A percentile compares a stretch with the other conserved stretches of the same genome.
These are phyloP conservation scores for Globisporangium megalacanthum DNA, from an alignment of 352 stramenopile genomes.

Conservation along the genomic window DNA sequence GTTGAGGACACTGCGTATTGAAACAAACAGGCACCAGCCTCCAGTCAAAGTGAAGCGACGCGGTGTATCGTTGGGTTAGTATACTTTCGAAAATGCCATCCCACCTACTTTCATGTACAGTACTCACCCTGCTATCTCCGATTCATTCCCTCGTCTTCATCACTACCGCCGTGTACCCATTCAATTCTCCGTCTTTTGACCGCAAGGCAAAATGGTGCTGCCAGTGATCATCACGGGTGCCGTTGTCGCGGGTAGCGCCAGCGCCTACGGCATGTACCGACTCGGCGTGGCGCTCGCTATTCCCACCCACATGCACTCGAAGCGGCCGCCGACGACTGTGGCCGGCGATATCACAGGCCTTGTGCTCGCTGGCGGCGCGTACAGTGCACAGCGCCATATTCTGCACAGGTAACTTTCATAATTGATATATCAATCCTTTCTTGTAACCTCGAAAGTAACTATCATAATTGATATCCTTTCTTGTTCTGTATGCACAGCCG, in stretches of 20 bases:
- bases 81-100: not conserved
- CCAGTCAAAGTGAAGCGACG: constrained; percentile 9
- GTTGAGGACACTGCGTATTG: not conserved
- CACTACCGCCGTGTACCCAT: not conserved
- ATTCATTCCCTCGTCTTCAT: not conserved
- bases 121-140: not conserved
- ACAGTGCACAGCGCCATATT: constrained; percentile 43
- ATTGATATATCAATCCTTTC: too few relatives aligned
- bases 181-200: not conserved
- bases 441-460: too few relatives aligned
- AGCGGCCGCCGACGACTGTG: constrained; percentile 38
- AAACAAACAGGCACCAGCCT: too few relatives aligned
- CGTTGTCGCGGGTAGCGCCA: constrained; percentile 32
- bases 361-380: constrained; percentile 31
- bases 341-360: constrained; percentile 29
- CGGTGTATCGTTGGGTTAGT: constrained; percentile 2
- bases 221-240: constrained; percentile 61
- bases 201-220: constrained; percentile 44
- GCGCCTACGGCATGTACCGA: constrained; percentile 69
- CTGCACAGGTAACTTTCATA: too few relatives aligned
- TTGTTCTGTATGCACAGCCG: constrained; percentile 62
- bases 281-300: constrained; percentile 41
- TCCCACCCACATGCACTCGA: constrained; percentile 13
- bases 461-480: too few relatives aligned
- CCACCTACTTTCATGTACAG: not conserved